A percentile compares a stretch with the other conserved stretches of the same genome.
Conservation (phyloP, 371 early-diverging fungal genomes). For the Mucor plumbeus region DNA sequence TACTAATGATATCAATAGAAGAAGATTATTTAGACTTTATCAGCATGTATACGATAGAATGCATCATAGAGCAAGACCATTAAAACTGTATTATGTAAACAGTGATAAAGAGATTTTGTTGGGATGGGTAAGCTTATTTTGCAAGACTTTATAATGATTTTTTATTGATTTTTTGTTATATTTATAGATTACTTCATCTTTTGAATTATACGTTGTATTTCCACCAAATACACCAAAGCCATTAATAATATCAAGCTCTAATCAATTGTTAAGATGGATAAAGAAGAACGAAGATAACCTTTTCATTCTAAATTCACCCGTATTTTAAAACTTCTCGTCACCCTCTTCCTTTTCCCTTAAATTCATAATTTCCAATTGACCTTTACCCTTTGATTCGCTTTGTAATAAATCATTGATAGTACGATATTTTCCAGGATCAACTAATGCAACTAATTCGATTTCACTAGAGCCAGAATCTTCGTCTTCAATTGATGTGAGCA, state of each 20-base stretch:
- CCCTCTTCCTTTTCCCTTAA: conserved; percentile 84
- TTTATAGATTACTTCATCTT: conserved; percentile 65
- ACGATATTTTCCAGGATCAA: conserved; percentile 95
- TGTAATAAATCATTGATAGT: conserved; percentile 80
- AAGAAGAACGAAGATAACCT: conserved; percentile 72
- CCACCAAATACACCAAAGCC: conserved; percentile 71
- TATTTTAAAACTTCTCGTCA: conserved; percentile 68
- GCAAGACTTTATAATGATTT: background rate
- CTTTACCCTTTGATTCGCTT: conserved; percentile 85
- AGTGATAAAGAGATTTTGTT: conserved; percentile 69
- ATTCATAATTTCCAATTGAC: conserved; percentile 85
- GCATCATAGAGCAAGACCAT: conserved; percentile 61
- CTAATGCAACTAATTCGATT: conserved; percentile 84
- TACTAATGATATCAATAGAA: conserved; percentile 41
- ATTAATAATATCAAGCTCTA: conserved; percentile 65
- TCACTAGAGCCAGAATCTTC: conserved; percentile 81
- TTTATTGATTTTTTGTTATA: background rate
- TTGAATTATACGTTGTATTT: conserved; percentile 79
- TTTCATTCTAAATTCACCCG: conserved; percentile 72
- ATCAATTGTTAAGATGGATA: conserved; percentile 75
- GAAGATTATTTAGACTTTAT: conserved; percentile 66
- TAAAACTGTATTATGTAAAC: conserved; percentile 65
- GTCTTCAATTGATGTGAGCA: conserved; percentile 82
- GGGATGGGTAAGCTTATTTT: conserved; percentile 66
- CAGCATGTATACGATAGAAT: conserved; percentile 70